Evolutionary conservation across 2,329 filamentous ascomycete species (phyloP).

Genomic region (Dactylellina parvicollis): DNA sequence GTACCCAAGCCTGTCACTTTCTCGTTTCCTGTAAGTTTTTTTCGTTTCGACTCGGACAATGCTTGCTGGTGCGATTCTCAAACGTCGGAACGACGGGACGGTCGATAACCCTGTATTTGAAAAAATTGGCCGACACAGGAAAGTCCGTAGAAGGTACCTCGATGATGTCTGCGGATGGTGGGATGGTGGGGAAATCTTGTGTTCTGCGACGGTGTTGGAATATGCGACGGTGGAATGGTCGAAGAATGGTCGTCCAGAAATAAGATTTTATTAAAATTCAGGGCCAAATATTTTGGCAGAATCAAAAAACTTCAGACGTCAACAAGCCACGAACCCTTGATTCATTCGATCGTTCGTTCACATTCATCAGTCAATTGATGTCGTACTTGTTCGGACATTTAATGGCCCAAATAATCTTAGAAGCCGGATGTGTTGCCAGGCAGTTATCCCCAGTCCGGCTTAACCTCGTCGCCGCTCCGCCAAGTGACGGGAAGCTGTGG

Average conservation of each 20-base stretch:
- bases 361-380: constrained; percentile 12
- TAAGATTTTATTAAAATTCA: constrained; percentile 38
- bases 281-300: constrained; percentile 10
- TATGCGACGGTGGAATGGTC: constrained; percentile 32
- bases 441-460: constrained; percentile 9
- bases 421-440: constrained; percentile 5
- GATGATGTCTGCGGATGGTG: neutral
- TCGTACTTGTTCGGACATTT: constrained; percentile 47
- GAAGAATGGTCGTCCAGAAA: constrained; percentile 31
- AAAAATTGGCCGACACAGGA: constrained; percentile 43
- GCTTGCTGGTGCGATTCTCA: constrained; percentile 25
- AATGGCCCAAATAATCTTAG: constrained; percentile 19
- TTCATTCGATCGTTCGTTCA: constrained; percentile 35
- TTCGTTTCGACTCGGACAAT: constrained; percentile 1
- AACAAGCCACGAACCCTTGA: constrained; percentile 18
- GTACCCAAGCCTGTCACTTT: constrained; percentile 42
- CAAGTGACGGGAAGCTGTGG: constrained; percentile 26
- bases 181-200: neutral
- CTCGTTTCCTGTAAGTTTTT: constrained; percentile 7
- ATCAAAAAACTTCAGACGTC: constrained; percentile 24
- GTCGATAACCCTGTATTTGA: constrained; percentile 28
- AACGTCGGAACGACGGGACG: constrained; percentile 51
- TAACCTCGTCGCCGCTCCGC: constrained; percentile 33
- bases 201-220: constrained; percentile 21
- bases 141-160: constrained; percentile 18